Conservation (phyloP, 1,284 basidiomycete species). For the Leccinum griseonigrum region DNA sequence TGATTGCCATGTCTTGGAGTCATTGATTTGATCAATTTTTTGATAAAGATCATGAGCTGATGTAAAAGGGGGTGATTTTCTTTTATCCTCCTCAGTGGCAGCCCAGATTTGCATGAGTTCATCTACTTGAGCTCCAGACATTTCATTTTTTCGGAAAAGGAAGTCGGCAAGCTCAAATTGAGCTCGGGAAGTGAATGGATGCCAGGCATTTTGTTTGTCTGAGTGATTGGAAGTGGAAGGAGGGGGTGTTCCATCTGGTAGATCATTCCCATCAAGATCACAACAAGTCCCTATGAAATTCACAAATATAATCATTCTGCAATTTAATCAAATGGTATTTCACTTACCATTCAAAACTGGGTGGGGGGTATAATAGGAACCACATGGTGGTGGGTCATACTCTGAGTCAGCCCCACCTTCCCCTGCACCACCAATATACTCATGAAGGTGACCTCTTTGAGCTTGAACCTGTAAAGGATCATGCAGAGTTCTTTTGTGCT, state of each 20-base stretch:
- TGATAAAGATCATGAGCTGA: not conserved
- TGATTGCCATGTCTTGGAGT: not conserved
- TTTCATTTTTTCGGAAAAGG: not conserved
- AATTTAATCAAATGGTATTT: not conserved
- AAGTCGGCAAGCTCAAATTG: not conserved
- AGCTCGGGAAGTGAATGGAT: not conserved
- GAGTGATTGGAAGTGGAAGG: not conserved
- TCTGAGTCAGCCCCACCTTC: not conserved
- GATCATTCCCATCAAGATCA: not conserved
- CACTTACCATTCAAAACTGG: not conserved
- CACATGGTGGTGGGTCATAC: not conserved
- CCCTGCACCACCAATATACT: not conserved
- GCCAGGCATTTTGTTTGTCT: not conserved
- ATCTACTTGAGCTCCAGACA: not conserved
- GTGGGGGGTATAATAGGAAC: not conserved
- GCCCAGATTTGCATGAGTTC: not conserved
- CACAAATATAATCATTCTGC: not conserved
- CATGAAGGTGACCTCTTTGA: not conserved
- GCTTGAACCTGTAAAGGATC: not conserved
- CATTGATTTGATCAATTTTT: not conserved
- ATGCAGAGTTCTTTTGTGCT: not conserved
- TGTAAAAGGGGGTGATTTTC: not conserved
- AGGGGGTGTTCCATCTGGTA: not conserved
- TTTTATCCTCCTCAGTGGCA: not conserved
- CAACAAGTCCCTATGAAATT: not conserved